Base-by-base conservation (phyloP, 2,329 filamentous ascomycete genomes). In the Aspergillus cejpii region DNA sequence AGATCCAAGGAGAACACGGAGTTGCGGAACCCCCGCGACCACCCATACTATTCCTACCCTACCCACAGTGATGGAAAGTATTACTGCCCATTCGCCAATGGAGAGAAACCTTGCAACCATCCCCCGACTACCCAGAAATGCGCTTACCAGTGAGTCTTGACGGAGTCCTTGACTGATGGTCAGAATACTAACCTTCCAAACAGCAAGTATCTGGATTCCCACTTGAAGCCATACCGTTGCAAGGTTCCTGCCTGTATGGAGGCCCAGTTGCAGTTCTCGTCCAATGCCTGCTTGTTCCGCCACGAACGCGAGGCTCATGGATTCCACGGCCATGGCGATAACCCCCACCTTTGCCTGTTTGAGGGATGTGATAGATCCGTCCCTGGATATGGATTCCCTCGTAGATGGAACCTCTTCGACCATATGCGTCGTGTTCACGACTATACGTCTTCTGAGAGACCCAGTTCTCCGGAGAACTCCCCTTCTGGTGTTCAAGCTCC, bases 131-230 rank as follows among this genome's bases (percentile, higher is more conserved):
- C 94, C 74, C 85, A 97, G 58, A 96, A 96, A 80, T 96, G 91
- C 82, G 94, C 95, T 72, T 97, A 96, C 65, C 90, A 96, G 90
- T 94, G 84, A 79, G 87, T 72, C 17, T 6, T 7, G 12, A n/a
- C 8, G 3, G 8, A n/a, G 39, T 56, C 49, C 33, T 31, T 28
- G 14, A 8, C 8, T 11, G 41, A 8, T 4, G 12, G 39, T 31
- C 21, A 26, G 29, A 19, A 44, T 21, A 51, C 59, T 55, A 55
- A 64, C 48, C 23, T 21, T 2, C 6, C 41, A 31, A 41, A 39
- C 64, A 95, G 90, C 78, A 97, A 97, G 78, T 95, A 92, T 60
- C 83, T 97, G 56, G 91, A 97, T 70, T 96, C 91, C 21, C 91
- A 97, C 72, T 70, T 96, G 62, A 95, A 94, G 78, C 91, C 91